A percentile compares a stretch with the other conserved stretches of the same genome.
These are phyloP conservation scores for Syzygium syzygioides DNA, from an alignment of 441 rosid species.

Conservation along the genomic window DNA sequence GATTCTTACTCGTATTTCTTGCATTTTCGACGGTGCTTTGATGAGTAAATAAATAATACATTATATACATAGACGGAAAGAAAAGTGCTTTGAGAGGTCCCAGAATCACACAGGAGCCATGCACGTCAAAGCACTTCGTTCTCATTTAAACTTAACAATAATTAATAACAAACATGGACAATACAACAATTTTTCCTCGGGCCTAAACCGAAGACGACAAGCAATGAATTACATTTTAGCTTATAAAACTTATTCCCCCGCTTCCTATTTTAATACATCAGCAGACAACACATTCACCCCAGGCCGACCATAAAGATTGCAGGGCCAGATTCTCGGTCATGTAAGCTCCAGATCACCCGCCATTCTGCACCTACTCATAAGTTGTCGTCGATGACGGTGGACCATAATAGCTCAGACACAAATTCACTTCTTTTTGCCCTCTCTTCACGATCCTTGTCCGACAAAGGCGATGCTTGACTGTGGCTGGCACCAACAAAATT, in stretches of 20 bases:
- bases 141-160: background rate
- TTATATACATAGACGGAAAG: background rate
- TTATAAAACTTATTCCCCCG: background rate
- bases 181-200: background rate
- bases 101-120: background rate
- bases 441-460: slow-evolving; percentile 15
- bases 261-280: background rate
- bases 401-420: slow-evolving; percentile 4
- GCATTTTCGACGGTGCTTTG: background rate
- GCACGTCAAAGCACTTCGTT: background rate
- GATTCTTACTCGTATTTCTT: background rate
- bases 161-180: background rate
- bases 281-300: background rate
- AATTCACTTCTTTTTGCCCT: slow-evolving; percentile 13
- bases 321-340: background rate
- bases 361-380: background rate
- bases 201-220: background rate
- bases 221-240: background rate
- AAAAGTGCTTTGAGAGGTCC: background rate
- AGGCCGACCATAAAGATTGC: background rate
- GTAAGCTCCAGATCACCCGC: background rate
- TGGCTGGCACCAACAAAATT: slow-evolving; percentile 1
- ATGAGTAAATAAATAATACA: background rate
- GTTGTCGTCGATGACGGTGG: slow-evolving; percentile 1
- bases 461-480: slow-evolving; percentile 4